Base-by-base conservation (phyloP, 352 stramenopile species). In the Achlya hypogyna region DNA sequence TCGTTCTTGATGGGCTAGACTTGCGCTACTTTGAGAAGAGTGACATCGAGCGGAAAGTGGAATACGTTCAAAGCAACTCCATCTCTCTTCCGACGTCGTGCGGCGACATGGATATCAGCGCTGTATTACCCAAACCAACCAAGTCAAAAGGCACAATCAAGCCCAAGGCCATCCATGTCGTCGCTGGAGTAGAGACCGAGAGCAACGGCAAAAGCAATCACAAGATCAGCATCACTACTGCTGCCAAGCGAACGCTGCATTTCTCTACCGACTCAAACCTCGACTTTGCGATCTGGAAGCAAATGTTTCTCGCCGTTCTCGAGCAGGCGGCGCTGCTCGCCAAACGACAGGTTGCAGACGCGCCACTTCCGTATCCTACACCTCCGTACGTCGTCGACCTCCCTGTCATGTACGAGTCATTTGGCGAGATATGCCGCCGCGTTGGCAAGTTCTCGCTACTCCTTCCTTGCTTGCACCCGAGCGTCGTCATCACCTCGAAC, bases 361-460 rank as follows among this genome's bases (percentile, higher is more conserved):
- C 12, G 12, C 25, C 31, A 20, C 25, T 56, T 12, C 49, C 49
- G 31, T 56, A 56, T n/a, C 27, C 47, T 22, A 14, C n/a, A 3
- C 40, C 40, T 20, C 60, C 60, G 6, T 67, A 59, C 34, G n/a
- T 34, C 5, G 32, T 58, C n/a, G 42, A 91, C 35, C 53, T 93
- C 27, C 69, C 74, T 28, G 69, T 82, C 52, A 84, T 91, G 23
- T 93, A 93, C 67, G 80, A 90, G 2, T 75, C 81, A 2, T 93
- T 79, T 79, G 82, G 82, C 14, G 77, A 74, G 51, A 84, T 91
- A 65, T 78, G 87, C 63, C 74, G 78, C 31, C 81, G 82, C 51
- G 88, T 88, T 51, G 84, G 84, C 28, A 91, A 93, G 47, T 91
- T 93, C 51, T 78, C 84, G 8, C 67, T 89, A 53, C 59, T 93